phyloP scores from a whole-genome alignment of 2,329 filamentous ascomycete species.

The Hypocrella siamensis region DNA sequence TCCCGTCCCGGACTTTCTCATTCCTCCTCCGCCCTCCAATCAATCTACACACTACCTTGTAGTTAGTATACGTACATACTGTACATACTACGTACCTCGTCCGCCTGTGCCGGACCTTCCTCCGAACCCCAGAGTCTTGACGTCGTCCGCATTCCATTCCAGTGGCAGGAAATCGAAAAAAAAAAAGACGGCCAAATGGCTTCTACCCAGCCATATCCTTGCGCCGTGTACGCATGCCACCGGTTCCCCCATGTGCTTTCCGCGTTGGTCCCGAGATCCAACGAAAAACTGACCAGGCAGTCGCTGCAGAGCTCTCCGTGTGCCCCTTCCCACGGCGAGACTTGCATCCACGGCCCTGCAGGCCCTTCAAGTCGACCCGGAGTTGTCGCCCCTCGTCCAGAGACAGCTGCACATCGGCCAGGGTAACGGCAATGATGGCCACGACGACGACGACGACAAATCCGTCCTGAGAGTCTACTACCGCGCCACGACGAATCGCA shows the following conservation, averaged over 20 bases:
- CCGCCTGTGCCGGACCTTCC: too few relatives aligned
- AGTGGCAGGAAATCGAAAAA: too few relatives aligned
- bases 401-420: constrained; percentile 47
- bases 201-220: too few relatives aligned
- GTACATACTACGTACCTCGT: too few relatives aligned
- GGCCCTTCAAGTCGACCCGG: constrained; percentile 70
- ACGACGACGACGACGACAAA: constrained; percentile 10
- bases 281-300: not conserved
- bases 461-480: constrained; percentile 59
- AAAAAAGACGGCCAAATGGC: too few relatives aligned
- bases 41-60: too few relatives aligned
- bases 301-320: constrained; percentile 45
- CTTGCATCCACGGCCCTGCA: constrained; percentile 62
- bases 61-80: too few relatives aligned
- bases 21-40: too few relatives aligned
- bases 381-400: constrained; percentile 71
- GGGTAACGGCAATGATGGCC: constrained; percentile 9
- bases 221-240: constrained; percentile 3
- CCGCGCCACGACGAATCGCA: constrained; percentile 80
- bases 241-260: not conserved
- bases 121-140: too few relatives aligned
- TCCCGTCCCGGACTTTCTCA: too few relatives aligned
- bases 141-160: too few relatives aligned
- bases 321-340: constrained; percentile 68
- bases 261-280: too few relatives aligned